A percentile compares a stretch with the other conserved stretches of the same genome.
Conservation (phyloP, 148 eudicot species). For the Rhododendron mucronatum region DNA sequence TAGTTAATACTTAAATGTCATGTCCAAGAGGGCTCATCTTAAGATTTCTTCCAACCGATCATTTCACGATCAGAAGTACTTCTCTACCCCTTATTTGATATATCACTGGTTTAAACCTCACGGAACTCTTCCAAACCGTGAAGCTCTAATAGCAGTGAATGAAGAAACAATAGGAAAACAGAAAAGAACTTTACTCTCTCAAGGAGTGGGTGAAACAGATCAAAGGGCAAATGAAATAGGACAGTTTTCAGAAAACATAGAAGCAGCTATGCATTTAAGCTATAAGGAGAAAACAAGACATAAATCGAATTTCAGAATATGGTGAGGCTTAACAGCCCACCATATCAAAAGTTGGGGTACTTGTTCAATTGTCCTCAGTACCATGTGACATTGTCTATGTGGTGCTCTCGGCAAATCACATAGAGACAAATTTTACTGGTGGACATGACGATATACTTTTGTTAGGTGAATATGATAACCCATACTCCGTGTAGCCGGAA, state of each 20-base stretch:
- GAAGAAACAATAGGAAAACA: not conserved
- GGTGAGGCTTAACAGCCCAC: not conserved
- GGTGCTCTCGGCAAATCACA: not conserved
- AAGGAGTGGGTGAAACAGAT: not conserved
- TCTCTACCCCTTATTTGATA: conserved; percentile 14
- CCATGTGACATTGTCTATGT: not conserved
- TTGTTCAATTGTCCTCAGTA: not conserved
- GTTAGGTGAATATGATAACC: not conserved
- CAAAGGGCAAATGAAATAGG: not conserved
- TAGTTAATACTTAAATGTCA: not conserved
- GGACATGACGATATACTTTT: not conserved
- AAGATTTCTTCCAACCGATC: conserved; percentile 10
- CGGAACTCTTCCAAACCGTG: conserved; percentile 11
- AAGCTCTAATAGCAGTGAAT: conserved; percentile 17
- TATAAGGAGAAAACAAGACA: not conserved
- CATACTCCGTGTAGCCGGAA: not conserved
- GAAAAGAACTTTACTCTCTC: not conserved
- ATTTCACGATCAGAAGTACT: conserved; percentile 13
- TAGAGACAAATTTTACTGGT: not conserved
- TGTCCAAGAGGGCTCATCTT: conserved; percentile 5
- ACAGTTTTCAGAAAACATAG: not conserved
- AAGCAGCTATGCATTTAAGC: not conserved
- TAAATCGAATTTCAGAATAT: not conserved
- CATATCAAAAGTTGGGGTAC: not conserved
- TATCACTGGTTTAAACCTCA: conserved; percentile 20